Conservation (phyloP, 129 eudicot genomes). For the Tagetes erecta region DNA sequence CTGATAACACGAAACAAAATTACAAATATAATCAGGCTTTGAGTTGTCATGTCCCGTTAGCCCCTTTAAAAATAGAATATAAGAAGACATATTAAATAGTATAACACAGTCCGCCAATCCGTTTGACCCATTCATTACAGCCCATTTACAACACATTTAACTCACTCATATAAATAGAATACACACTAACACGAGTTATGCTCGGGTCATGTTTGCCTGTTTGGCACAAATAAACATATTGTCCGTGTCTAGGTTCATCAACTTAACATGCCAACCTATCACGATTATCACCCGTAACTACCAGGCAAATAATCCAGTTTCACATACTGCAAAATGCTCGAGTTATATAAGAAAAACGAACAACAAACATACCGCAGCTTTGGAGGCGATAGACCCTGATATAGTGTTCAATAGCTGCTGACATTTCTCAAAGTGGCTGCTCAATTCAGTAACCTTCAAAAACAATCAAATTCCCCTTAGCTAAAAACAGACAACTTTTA, state of each 20-base stretch:
- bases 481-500: neutral
- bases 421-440: constrained; percentile 85
- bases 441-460: constrained; percentile 72
- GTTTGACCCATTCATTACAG: neutral
- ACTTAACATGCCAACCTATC: neutral
- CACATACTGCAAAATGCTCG: neutral
- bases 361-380: constrained; percentile 59
- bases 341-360: neutral
- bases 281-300: neutral
- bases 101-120: neutral
- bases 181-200: neutral
- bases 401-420: constrained; percentile 91
- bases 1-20: neutral
- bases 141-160: neutral
- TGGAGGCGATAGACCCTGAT: constrained; percentile 66
- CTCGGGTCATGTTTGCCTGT: neutral
- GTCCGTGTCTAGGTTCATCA: neutral
- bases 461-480: neutral
- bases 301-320: neutral
- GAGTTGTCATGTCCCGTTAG: neutral
- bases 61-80: neutral
- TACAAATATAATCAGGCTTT: neutral
- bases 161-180: neutral
- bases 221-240: neutral
- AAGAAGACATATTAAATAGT: neutral